Conservation (phyloP, 441 rosid species). For the Populus trichocarpa region DNA sequence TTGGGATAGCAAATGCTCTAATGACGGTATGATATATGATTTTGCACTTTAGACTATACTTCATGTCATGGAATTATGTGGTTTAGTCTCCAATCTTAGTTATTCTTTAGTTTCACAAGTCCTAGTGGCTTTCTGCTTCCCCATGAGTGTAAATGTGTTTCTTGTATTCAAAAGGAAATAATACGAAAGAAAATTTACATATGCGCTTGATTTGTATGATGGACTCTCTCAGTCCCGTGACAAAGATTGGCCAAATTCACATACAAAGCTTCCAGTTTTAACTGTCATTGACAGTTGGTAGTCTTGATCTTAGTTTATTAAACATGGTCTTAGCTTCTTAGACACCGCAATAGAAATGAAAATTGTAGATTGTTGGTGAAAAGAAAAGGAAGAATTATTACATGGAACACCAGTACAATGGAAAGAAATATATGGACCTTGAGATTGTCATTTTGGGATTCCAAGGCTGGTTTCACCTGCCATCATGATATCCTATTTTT, state of each 20-base stretch:
- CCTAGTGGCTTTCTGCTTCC: background rate
- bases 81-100: background rate
- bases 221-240: background rate
- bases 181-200: background rate
- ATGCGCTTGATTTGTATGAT: background rate
- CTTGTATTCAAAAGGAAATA: background rate
- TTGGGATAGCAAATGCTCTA: constrained; percentile 91
- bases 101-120: background rate
- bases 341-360: background rate
- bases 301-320: background rate
- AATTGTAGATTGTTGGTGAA: background rate
- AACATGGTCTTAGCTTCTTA: background rate
- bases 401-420: background rate
- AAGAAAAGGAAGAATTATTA: background rate
- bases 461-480: background rate
- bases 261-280: background rate
- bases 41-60: constrained; percentile 3
- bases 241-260: background rate
- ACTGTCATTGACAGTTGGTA: background rate
- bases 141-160: background rate
- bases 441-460: background rate
- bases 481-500: background rate
- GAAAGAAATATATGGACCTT: background rate
- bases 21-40: constrained; percentile 51
- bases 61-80: background rate